These are phyloP conservation scores for Arbutus unedo DNA, from an alignment of 148 eudicot species.

Conservation along the genomic window DNA sequence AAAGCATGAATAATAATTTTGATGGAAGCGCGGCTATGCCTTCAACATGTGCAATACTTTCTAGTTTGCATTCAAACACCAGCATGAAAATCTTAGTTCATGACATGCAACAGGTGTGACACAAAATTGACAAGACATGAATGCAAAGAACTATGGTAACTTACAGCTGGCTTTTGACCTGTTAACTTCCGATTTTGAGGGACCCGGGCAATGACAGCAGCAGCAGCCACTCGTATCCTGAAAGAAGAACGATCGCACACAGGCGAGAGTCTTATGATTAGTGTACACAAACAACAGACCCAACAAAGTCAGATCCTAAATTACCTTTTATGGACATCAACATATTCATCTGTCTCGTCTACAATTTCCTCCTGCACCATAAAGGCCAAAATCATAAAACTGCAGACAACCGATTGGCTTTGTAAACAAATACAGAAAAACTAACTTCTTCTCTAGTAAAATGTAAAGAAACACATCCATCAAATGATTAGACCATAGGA, in stretches of 20 bases:
- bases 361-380: slow-evolving; percentile 78
- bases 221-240: slow-evolving; percentile 86
- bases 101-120: neutral
- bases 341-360: slow-evolving; percentile 81
- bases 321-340: slow-evolving; percentile 88
- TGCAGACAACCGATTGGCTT: neutral
- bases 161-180: slow-evolving; percentile 44
- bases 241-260: slow-evolving; percentile 13
- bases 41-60: neutral
- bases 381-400: slow-evolving; percentile 15
- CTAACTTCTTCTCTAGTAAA: neutral
- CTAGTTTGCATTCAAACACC: slow-evolving; percentile 2
- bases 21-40: neutral
- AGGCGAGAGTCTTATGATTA: neutral
- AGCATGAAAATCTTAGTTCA: neutral
- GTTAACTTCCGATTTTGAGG: slow-evolving; percentile 58
- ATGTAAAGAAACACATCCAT: neutral
- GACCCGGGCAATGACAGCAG: slow-evolving; percentile 66
- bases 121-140: neutral
- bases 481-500: neutral
- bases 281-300: neutral
- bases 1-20: neutral
- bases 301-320: slow-evolving; percentile 4
- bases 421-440: neutral
- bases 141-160: slow-evolving; percentile 5